These are phyloP conservation scores for Fusarium xylarioides DNA, from an alignment of 2,329 filamentous ascomycete species.

Conservation along the genomic window DNA sequence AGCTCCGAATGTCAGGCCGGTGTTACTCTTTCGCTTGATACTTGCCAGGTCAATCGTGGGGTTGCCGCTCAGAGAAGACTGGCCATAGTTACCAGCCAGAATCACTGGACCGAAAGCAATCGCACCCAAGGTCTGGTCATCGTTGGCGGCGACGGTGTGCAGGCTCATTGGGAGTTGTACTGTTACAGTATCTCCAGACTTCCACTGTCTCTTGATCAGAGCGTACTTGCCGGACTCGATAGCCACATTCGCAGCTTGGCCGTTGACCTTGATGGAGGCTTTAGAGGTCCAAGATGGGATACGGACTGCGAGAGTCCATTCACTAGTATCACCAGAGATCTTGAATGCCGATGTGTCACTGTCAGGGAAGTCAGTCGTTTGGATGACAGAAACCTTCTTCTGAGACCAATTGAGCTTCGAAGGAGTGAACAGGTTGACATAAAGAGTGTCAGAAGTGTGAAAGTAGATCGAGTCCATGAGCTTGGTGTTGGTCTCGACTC, in stretches of 20 bases:
- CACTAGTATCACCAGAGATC: conserved; percentile 48
- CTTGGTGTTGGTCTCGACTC: conserved; percentile 63
- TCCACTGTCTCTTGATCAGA: conserved; percentile 53
- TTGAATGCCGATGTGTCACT: conserved; percentile 52
- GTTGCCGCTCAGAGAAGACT: conserved; percentile 29
- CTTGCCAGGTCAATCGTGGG: conserved; percentile 46
- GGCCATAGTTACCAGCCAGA: conserved; percentile 57
- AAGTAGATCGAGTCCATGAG: conserved; percentile 63
- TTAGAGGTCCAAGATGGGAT: conserved; percentile 57
- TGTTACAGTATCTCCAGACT: conserved; percentile 52
- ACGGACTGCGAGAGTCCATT: conserved; percentile 52
- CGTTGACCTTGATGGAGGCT: conserved; percentile 55
- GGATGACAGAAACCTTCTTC: conserved; percentile 51
- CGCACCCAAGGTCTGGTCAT: conserved; percentile 54
- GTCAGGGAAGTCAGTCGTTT: conserved; percentile 55
- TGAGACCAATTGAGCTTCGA: conserved; percentile 57
- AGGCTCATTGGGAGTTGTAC: conserved; percentile 58
- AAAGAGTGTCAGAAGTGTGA: conserved; percentile 52
- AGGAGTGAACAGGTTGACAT: conserved; percentile 60
- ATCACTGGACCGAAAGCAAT: conserved; percentile 58
- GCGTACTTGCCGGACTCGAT: conserved; percentile 52
- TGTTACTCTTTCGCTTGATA: conserved; percentile 36
- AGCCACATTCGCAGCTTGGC: conserved; percentile 39
- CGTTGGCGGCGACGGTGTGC: conserved; percentile 56
- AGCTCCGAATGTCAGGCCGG: conserved; percentile 46